phyloP scores from a whole-genome alignment of 805 yeast species.

The Schizosaccharomyces lindneri region DNA sequence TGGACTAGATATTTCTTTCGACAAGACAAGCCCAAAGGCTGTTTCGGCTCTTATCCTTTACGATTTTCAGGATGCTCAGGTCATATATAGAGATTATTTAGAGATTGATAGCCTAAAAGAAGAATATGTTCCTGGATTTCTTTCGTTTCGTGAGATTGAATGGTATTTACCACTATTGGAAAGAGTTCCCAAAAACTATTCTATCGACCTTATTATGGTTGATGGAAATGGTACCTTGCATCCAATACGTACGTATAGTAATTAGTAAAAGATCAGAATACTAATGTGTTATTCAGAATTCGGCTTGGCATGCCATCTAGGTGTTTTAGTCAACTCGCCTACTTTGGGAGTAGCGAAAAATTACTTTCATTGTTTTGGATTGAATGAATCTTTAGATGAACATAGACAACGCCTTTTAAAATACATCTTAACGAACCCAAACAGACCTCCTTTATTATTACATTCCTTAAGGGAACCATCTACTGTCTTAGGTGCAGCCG shows the following conservation, averaged over 20 bases:
- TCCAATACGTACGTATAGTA: neutral
- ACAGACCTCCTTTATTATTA: neutral
- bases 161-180: neutral
- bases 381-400: neutral
- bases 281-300: neutral
- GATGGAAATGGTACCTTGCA: neutral
- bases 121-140: neutral
- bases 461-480: neutral
- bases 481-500: neutral
- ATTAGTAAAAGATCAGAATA: neutral
- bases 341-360: neutral
- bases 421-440: neutral
- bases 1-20: neutral
- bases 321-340: neutral
- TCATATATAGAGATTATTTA: neutral
- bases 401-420: neutral
- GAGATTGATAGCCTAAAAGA: neutral
- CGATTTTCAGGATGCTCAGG: neutral
- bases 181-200: neutral
- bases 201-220: neutral
- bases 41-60: neutral
- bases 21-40: neutral
- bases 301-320: neutral
- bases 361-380: neutral
- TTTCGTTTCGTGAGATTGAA: neutral